Evolutionary conservation across 1,284 basidiomycete genomes (phyloP), one percentile per base, ranked within the genome.

Genomic region (Cystobasidiaceae sp.): DNA sequence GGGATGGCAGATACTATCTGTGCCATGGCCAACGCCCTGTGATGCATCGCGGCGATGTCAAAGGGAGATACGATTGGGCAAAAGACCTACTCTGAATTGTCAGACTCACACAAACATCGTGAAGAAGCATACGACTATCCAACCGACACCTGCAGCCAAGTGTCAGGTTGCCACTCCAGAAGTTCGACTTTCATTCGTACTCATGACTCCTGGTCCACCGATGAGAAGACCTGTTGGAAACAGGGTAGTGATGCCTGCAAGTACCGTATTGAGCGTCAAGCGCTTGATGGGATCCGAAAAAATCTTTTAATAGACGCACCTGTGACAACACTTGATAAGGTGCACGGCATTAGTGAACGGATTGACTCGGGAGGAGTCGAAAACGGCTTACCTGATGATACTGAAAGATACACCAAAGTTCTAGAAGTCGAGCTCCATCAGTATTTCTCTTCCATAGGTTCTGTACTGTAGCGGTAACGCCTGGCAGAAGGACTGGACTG

Each of bases 201-300:
- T 25, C 85, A 86, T 87, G 2, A 86, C 84, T 0, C 79, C 85
- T 0, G 85, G 86, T 4, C 86, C 86, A 37, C 86, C 86, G 0
- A 85, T 87, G 51, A 82, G 85, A 7, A 74, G 25, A 0, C 73
- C 73, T 11, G 58, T 63, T 82, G 85, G 51, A 44, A 51, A 59
- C 17, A 56, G 39, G 4, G 68, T 68, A 41, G 59, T 68, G 33
- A 71, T 27, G n/a, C 9, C 28, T 25, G 30, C 8, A 17, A n/a
- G 30, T 6, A 27, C 25, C 17, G 15, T 27, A 9, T 34, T 23
- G 7, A 59, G 17, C 7, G 23, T 3, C 28, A 43, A 21, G 21
- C 44, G 28, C 25, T 13, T 23, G 37, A 23, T 11, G 23, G n/a
- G 25, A 3, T n/a, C 17, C 13, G 0, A 3, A 34, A 8, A 28